A percentile compares a stretch with the other conserved stretches of the same genome.
phyloP scores from a whole-genome alignment of 169 alveolate genomes.

The Cyclospora cayetanensis region DNA sequence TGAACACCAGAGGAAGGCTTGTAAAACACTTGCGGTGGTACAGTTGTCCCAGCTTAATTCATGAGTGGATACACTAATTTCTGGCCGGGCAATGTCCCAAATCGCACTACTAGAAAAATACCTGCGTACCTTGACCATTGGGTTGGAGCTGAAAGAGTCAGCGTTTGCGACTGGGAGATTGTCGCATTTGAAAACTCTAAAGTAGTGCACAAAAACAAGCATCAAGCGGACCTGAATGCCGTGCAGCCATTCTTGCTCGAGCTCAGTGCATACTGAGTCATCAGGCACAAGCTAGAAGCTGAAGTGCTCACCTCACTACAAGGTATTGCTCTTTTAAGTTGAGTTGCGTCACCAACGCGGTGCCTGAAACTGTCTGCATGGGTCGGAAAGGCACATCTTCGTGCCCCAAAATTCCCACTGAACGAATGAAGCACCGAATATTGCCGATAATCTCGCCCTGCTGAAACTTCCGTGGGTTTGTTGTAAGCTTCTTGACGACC shows the following conservation, averaged over 20 bases:
- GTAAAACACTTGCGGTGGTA: not conserved
- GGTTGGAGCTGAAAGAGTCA: slow-evolving; percentile 77
- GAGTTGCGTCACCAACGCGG: slow-evolving; percentile 79
- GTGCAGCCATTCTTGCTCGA: not conserved
- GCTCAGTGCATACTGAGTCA: no score
- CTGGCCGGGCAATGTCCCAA: not conserved
- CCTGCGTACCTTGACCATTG: slow-evolving; percentile 77
- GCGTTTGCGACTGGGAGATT: slow-evolving; percentile 78
- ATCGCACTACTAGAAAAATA: slow-evolving; percentile 1
- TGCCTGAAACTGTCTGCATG: slow-evolving; percentile 75
- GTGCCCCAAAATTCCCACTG: slow-evolving; percentile 75
- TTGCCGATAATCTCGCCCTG: slow-evolving; percentile 80
- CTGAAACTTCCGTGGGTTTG: slow-evolving; percentile 72
- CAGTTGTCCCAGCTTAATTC: not conserved
- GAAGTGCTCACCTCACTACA: slow-evolving; percentile 70
- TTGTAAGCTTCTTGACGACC: slow-evolving; percentile 76
- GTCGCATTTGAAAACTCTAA: slow-evolving; percentile 78
- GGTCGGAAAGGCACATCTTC: slow-evolving; percentile 74
- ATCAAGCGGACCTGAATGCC: not conserved
- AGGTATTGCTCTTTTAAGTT: slow-evolving; percentile 75
- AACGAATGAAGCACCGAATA: slow-evolving; percentile 75
- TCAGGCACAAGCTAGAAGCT: not conserved
- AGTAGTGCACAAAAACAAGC: not conserved
- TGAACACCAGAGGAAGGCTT: not conserved
- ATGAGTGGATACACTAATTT: not conserved